Base-by-base conservation (phyloP, 768 basidiomycete genomes). In the Rhizopogon rudus region DNA sequence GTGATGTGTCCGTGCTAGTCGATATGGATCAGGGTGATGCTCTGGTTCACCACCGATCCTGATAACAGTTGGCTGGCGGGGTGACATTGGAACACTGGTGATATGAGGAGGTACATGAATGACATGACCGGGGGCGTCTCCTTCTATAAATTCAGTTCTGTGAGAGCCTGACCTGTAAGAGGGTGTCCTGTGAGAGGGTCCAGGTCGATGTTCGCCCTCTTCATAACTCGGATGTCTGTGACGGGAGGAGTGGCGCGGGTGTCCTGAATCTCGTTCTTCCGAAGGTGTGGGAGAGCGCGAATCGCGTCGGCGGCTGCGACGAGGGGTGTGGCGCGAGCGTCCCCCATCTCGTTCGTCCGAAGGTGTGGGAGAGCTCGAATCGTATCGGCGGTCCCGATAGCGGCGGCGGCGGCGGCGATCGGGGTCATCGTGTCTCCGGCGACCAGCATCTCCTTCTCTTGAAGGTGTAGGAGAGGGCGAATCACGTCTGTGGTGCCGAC, bases 1-100 rank as follows among this genome's bases (percentile, higher is more conserved):
- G 28, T 5, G 31, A 13, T 12, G 56, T 20, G 22, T 43, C 20
- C 35, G 22, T 20, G 53, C 35, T 20, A 7, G 33, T 37, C 12
- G 56, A 12, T 25, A 33, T 31, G 35, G 5, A 6, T 51, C 49
- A 40, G 17, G 48, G 8, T 28, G 31, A n/a, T 13, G 50, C 7
- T 57, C 65, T 12, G 41, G 39, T 9, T 58, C 41, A 9, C 61
- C 57, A 14, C 62, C 67, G 37, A 69, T 39, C 53, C 66, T 65
- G 20, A 70, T 70, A 28, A 70, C 63, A 8, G 68, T 70, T 20
- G 68, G 68, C 10, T 60, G 61, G 8, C 44, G 40, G 14, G 67
- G 68, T 22, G 68, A 68, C 29, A 45, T 49, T 12, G 59, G 52
- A 35, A 60, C 54, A 49, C 3, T n/a, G 22, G 46, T 20, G 33